Conservation (phyloP, 2,329 filamentous ascomycete species). For the Alternaria ventricosa region DNA sequence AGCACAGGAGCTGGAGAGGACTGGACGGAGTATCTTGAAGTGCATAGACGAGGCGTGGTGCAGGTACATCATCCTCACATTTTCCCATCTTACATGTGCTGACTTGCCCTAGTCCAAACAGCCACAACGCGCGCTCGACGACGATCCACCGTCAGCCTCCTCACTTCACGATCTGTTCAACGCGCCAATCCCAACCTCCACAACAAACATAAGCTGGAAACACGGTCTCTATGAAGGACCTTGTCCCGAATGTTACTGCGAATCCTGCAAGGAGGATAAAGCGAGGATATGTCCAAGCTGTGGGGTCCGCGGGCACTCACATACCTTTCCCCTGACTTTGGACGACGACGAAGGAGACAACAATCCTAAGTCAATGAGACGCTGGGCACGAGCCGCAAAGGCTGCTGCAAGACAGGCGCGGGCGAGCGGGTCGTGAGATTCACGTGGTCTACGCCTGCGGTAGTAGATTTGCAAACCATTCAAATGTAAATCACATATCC, state of each 20-base stretch:
- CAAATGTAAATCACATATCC: background rate
- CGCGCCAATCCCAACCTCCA: background rate
- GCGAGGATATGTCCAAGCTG: too few relatives aligned
- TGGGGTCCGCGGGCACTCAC: too few relatives aligned
- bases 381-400: too few relatives aligned
- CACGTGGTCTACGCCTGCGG: background rate
- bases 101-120: background rate
- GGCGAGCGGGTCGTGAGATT: too few relatives aligned
- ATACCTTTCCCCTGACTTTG: too few relatives aligned
- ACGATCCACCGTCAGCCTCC: background rate
- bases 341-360: too few relatives aligned
- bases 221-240: background rate
- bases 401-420: too few relatives aligned
- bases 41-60: background rate
- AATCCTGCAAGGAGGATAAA: too few relatives aligned
- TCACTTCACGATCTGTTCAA: background rate
- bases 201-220: background rate
- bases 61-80: background rate
- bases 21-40: background rate
- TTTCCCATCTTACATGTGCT: background rate
- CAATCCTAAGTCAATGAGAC: too few relatives aligned
- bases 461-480: background rate
- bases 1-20: background rate
- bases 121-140: background rate
- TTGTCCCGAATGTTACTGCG: too few relatives aligned